These are phyloP conservation scores for Leishmania amazonensis DNA, from an alignment of 208 protist species.

Conservation along the genomic window DNA sequence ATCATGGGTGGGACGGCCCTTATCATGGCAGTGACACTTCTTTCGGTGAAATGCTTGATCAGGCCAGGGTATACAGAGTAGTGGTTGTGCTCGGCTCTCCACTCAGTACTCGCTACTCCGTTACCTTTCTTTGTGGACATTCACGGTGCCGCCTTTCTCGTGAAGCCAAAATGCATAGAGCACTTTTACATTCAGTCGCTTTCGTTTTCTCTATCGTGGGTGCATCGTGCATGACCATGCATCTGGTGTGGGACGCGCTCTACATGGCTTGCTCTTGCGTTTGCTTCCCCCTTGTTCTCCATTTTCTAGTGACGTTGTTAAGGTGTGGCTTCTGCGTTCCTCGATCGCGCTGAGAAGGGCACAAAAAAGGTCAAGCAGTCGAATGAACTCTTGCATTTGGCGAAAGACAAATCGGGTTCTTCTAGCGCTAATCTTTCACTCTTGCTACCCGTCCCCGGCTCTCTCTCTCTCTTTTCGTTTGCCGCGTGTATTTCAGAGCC, in stretches of 20 bases:
- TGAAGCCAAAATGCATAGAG: neutral
- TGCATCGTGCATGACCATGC: neutral
- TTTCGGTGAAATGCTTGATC: conserved; percentile 31
- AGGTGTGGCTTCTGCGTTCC: neutral
- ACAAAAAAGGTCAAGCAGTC: neutral
- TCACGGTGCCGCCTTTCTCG: neutral
- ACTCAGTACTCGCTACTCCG: neutral
- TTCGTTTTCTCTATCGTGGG: neutral
- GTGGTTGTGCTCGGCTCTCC: neutral
- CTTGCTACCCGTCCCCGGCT: too few species aligned
- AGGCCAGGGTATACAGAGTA: neutral
- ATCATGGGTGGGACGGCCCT: conserved; percentile 80
- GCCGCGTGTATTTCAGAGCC: neutral
- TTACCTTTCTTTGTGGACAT: neutral
- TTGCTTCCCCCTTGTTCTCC: neutral
- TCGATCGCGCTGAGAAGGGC: neutral
- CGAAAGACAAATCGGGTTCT: neutral
- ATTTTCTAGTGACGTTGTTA: neutral
- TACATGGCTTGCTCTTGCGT: neutral
- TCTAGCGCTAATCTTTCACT: neutral
- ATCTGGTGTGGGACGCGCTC: neutral
- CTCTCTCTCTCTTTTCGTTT: neutral
- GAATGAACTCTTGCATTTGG: neutral
- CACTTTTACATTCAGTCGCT: neutral
- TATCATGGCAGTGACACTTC: conserved; percentile 40